Evolutionary conservation across 805 yeast genomes (phyloP), one percentile per base, ranked within the genome.

Genomic region (Metahyphopichia silvanorum): DNA sequence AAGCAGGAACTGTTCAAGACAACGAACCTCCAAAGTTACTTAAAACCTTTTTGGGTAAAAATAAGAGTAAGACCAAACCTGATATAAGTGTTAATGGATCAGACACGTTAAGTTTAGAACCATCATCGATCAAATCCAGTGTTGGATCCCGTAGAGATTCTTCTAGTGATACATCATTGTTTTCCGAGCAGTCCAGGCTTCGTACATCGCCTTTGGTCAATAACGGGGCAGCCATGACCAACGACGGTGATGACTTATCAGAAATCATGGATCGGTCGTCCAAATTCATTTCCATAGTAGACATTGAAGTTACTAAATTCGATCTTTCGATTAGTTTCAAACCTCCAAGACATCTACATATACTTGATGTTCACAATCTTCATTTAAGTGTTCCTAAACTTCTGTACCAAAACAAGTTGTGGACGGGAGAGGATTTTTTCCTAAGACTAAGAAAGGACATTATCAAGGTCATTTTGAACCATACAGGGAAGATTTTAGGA

Each of bases 301-400:
- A 63, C 31, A 40, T 66, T 30, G 56, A 56, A 37, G 49, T 70
- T 19, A 49, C 58, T 5, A 46, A 52, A 26, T 45, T 66, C 27
- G 53, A 54, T 15, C 32, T 89, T 11, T 69, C 79, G 32, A 71
- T 88, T 16, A 83, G 95, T 31, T 86, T 86, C 58, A 77, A 78
- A 53, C 95, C 93, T 6, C 77, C 77, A 11, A 86, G 88, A 10
- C 67, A 76, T 18, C 64, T 75, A 46, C 76, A 82, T 43, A 60
- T 91, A 35, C 72, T 86, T 24, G 87, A 89, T 49, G 86, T 91
- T 6, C 83, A 85, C 32, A 76, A 84, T 43, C 79, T 91, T 43
- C 71, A 68, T 5, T 64, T 91, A 34, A 66, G 64, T 7, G 56
- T 89, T 31, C 96, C 96, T 3, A 61, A 61, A 3, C 57, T 86